A percentile compares a stretch with the other conserved stretches of the same genome.
Conservation (phyloP, 2,329 filamentous ascomycete genomes). For the Aspergillus clavatus region DNA sequence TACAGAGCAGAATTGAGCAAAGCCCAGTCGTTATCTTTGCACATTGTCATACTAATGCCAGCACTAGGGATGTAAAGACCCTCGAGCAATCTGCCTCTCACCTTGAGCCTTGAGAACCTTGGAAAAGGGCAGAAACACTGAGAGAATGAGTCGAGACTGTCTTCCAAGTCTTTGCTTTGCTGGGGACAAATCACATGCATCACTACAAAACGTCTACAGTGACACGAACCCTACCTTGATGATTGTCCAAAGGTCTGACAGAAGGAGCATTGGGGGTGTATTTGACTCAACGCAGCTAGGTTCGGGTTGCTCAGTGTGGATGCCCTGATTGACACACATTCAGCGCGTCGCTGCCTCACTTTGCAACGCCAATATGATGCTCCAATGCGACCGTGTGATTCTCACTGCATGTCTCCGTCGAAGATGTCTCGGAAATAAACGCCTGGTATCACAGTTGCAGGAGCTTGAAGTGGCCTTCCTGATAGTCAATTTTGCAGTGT, state of each 20-base stretch:
- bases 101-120: too few species aligned
- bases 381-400: not conserved
- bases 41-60: too few species aligned
- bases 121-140: too few species aligned
- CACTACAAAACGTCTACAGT: not conserved
- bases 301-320: not conserved
- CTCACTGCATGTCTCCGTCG: not conserved
- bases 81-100: too few species aligned
- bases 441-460: not conserved
- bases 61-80: too few species aligned
- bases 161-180: not conserved
- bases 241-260: not conserved
- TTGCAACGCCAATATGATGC: too few species aligned
- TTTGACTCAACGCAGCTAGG: not conserved
- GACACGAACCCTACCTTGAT: not conserved
- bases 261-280: not conserved
- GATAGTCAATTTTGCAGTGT: slow-evolving; percentile 6
- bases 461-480: not conserved
- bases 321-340: not conserved
- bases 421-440: not conserved
- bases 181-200: not conserved
- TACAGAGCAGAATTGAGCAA: too few species aligned
- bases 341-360: too few species aligned
- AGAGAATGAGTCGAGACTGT: too few species aligned
- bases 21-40: not conserved